Percentiles rank a stretch among this genome's conserved stretches.
phyloP scores from a whole-genome alignment of 805 yeast genomes.

The Nakazawaea wyomingensis region DNA sequence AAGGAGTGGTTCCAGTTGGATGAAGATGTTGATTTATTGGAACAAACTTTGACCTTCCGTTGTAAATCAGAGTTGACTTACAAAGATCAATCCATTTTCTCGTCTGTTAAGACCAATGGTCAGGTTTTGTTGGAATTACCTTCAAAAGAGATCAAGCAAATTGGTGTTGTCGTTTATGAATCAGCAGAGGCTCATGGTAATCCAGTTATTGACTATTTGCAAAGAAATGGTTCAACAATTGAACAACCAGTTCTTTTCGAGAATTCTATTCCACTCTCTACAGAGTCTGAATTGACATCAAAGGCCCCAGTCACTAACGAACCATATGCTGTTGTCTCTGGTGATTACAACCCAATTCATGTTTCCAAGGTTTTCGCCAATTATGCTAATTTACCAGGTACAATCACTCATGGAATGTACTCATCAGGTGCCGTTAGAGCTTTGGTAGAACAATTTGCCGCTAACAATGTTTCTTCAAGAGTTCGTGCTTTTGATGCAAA shows the following conservation, averaged over 20 bases:
- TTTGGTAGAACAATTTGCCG: conserved; percentile 97
- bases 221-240: conserved; percentile 86
- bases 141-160: conserved; percentile 79
- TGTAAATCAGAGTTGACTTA: conserved; percentile 78
- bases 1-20: conserved; percentile 96
- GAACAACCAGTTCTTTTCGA: conserved; percentile 93
- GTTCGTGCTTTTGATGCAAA: conserved; percentile 89
- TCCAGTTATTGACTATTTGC: conserved; percentile 92
- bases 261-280: conserved; percentile 79
- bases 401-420: conserved; percentile 99
- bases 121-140: conserved; percentile 83
- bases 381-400: conserved; percentile 92
- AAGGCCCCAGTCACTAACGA: conserved; percentile 95
- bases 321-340: conserved; percentile 94
- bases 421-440: conserved; percentile 94
- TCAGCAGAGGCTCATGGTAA: conserved; percentile 95
- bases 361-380: conserved; percentile 92
- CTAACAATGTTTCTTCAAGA: conserved; percentile 92
- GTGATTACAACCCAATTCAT: conserved; percentile 98
- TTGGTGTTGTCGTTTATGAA: conserved; percentile 79
- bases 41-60: conserved; percentile 83
- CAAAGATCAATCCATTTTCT: conserved; percentile 70
- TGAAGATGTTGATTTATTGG: conserved; percentile 63
- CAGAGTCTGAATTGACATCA: conserved; percentile 53
- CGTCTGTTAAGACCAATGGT: conserved; percentile 81